Evolutionary conservation across 2,329 filamentous ascomycete genomes (phyloP).

Genomic region (Verticillium tricorpus): DNA sequence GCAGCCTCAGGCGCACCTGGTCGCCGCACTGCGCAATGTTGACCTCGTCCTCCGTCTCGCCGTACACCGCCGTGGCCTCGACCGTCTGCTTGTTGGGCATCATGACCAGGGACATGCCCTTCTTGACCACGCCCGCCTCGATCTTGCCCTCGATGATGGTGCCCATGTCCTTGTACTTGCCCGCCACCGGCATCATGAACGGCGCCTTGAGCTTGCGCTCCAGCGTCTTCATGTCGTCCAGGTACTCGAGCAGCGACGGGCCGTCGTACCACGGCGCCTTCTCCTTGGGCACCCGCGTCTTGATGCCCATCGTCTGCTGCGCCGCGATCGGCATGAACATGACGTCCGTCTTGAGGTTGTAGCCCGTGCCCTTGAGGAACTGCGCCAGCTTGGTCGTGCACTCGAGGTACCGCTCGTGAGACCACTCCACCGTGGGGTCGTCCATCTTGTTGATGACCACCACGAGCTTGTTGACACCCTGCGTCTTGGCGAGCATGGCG

Average conservation of each 20-base stretch:
- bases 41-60: slow-evolving; percentile 94
- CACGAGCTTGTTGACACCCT: slow-evolving; percentile 94
- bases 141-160: slow-evolving; percentile 98
- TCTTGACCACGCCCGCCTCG: slow-evolving; percentile 90
- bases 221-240: slow-evolving; percentile 88
- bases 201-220: slow-evolving; percentile 96
- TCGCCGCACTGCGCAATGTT: slow-evolving; percentile 81
- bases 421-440: slow-evolving; percentile 94
- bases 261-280: slow-evolving; percentile 80
- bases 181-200: slow-evolving; percentile 98
- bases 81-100: slow-evolving; percentile 91
- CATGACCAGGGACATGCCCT: slow-evolving; percentile 79
- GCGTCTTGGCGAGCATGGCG: slow-evolving; percentile 95
- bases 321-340: slow-evolving; percentile 96
- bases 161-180: slow-evolving; percentile 96
- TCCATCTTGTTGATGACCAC: slow-evolving; percentile 99
- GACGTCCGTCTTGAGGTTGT: slow-evolving; percentile 90
- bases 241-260: slow-evolving; percentile 87
- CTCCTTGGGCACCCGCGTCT: slow-evolving; percentile 75
- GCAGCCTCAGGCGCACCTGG: slow-evolving; percentile 85
- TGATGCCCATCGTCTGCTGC: slow-evolving; percentile 80
- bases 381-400: slow-evolving; percentile 82
- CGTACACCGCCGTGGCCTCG: slow-evolving; percentile 80
- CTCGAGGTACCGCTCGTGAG: slow-evolving; percentile 85
- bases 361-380: slow-evolving; percentile 89